These are phyloP conservation scores for Ormosia semicastrata DNA, from an alignment of 306 rosid genomes.

Conservation along the genomic window DNA sequence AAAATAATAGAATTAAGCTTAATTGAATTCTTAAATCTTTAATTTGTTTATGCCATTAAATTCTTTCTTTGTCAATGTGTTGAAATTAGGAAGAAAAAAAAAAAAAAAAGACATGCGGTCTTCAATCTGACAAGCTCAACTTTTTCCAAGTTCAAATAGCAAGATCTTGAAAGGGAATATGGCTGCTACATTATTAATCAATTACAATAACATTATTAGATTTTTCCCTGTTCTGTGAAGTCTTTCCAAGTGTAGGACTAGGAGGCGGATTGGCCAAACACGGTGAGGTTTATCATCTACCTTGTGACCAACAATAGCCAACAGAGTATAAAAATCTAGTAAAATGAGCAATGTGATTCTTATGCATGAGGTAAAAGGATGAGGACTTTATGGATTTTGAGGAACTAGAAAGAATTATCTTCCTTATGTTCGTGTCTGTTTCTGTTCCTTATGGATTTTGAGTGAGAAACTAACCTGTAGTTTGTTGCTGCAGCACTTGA, in stretches of 20 bases:
- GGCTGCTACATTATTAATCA: background rate
- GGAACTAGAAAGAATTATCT: background rate
- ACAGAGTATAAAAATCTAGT: background rate
- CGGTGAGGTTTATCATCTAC: background rate
- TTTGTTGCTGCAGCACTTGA: constrained; percentile 43
- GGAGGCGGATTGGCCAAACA: background rate
- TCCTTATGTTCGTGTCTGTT: background rate
- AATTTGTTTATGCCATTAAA: too few relatives aligned
- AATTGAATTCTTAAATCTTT: too few relatives aligned
- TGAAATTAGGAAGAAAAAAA: too few relatives aligned
- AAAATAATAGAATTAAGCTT: too few relatives aligned
- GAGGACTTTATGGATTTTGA: background rate
- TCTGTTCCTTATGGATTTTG: background rate
- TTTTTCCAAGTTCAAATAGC: too few relatives aligned
- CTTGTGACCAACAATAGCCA: background rate
- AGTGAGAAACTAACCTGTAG: constrained; percentile 39
- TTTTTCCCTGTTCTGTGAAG: background rate
- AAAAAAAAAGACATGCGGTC: too few relatives aligned
- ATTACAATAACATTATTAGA: background rate
- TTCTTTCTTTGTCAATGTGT: too few relatives aligned
- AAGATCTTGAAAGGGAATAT: background rate
- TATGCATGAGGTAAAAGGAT: background rate
- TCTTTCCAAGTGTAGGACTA: background rate
- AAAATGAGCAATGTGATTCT: background rate
- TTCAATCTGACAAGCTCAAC: too few relatives aligned